Conservation (phyloP, 345 rosid genomes). For the rapeseed (Brassica napus) region Da-Ae NC_063438.1:12073501-12074000, state of each 20-base stretch:
- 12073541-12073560: conserved; percentile 33
- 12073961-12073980: too few relatives aligned
- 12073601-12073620: conserved; percentile 38
- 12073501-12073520: conserved; percentile 8
- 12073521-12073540: conserved; percentile 6
- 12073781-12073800: conserved; percentile 18
- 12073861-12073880: background rate
- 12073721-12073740: background rate
- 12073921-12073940: background rate
- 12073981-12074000: too few relatives aligned
- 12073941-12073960: background rate
- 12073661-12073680: conserved; percentile 22
- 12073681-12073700: conserved; percentile 10
- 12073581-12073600: conserved; percentile 38
- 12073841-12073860: conserved; percentile 8
- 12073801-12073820: background rate
- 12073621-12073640: conserved; percentile 34
- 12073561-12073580: conserved; percentile 36
- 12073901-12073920: too few relatives aligned
- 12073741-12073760: conserved; percentile 4
- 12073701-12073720: conserved; percentile 4
- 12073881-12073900: too few relatives aligned
- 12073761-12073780: conserved; percentile 5
- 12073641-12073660: conserved; percentile 36
- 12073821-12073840: conserved; percentile 18